Conservation (phyloP, 164 flowering plant genomes). For the Protea cynaroides region DNA sequence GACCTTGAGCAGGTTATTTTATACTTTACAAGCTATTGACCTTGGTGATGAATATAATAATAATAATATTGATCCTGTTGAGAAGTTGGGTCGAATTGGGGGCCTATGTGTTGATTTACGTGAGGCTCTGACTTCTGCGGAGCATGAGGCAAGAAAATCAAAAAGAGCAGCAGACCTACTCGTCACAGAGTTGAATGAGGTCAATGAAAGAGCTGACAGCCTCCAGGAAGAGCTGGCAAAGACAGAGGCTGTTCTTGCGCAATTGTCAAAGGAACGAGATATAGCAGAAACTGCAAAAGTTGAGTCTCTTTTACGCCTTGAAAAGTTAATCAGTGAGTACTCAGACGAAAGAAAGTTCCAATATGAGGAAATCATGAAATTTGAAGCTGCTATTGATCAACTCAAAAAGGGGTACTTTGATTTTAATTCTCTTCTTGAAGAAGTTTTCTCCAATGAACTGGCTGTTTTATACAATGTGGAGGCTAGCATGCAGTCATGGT, state of each 20-base stretch:
- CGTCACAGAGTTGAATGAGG: conserved; percentile 86
- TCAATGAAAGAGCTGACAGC: conserved; percentile 83
- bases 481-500: conserved; percentile 33
- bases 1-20: conserved; percentile 39
- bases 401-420: conserved; percentile 38
- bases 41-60: conserved; percentile 27
- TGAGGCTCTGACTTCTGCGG: conserved; percentile 36
- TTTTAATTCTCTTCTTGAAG: conserved; percentile 27
- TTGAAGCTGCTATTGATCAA: conserved; percentile 39
- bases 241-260: conserved; percentile 32
- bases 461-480: conserved; percentile 45
- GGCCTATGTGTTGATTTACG: conserved; percentile 44
- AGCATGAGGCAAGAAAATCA: conserved; percentile 70
- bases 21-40: conserved; percentile 41
- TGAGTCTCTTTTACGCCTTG: conserved; percentile 57
- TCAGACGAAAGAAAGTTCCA: conserved; percentile 42
- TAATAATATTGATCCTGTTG: conserved; percentile 44
- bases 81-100: conserved; percentile 45
- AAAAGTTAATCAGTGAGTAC: conserved; percentile 26
- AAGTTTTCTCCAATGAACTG: conserved; percentile 44
- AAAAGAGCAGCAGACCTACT: conserved; percentile 85
- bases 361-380: conserved; percentile 28
- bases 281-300: conserved; percentile 52
- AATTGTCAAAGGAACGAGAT: conserved; percentile 49
- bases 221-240: conserved; percentile 79